These are phyloP conservation scores for Pseudoturritis turrita DNA, from an alignment of 345 rosid species.

Conservation along the genomic window DNA sequence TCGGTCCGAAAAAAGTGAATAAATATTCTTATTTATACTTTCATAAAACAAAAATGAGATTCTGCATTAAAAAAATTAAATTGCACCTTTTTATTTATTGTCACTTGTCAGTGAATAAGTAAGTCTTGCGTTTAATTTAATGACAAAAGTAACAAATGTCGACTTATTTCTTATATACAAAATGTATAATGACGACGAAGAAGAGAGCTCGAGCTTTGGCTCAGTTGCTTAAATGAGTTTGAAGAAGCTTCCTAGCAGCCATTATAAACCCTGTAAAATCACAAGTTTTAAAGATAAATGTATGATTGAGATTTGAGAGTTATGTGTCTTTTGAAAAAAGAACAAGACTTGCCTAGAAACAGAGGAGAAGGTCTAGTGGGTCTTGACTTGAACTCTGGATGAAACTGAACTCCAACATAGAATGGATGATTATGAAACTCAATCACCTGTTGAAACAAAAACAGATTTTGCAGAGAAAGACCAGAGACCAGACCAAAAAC, in stretches of 20 bases:
- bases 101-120: slow-evolving; percentile 5
- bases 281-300: neutral
- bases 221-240: slow-evolving; percentile 42
- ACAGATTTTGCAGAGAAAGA: too few species aligned
- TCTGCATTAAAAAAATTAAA: neutral
- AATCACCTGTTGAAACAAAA: slow-evolving; percentile 43
- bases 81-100: neutral
- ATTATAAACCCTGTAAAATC: slow-evolving; percentile 60
- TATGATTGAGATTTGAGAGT: slow-evolving; percentile 3
- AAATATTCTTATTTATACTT: neutral
- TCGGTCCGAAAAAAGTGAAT: neutral
- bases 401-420: slow-evolving; percentile 86
- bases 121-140: neutral
- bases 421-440: slow-evolving; percentile 73
- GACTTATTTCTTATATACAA: neutral
- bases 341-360: slow-evolving; percentile 63
- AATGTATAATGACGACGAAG: slow-evolving; percentile 13
- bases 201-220: slow-evolving; percentile 7
- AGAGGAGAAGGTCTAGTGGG: slow-evolving; percentile 84
- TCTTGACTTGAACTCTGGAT: slow-evolving; percentile 95
- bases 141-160: neutral
- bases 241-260: slow-evolving; percentile 70
- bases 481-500: neutral
- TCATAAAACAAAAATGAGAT: neutral
- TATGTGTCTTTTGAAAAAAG: neutral